These are phyloP conservation scores for Kwoniella mangroviensis DNA, from an alignment of 768 basidiomycete species.

Conservation along the genomic window DNA sequence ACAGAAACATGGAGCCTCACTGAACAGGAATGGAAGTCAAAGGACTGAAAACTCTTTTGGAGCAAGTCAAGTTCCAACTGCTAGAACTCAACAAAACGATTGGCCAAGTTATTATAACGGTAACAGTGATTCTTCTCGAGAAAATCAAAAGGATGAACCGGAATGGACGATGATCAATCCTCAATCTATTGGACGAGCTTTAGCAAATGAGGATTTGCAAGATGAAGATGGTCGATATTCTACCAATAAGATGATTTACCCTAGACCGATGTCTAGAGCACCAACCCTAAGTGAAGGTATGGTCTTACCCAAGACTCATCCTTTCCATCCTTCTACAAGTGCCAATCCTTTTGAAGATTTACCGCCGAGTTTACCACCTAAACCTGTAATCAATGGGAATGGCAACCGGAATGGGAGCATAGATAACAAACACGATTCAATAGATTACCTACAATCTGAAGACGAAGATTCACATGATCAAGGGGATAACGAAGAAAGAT, in stretches of 20 bases:
- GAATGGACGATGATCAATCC: conserved; percentile 32
- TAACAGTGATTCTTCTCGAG: background rate
- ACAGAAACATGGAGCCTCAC: conserved; percentile 32
- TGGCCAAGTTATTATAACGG: conserved; percentile 14
- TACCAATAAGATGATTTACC: conserved; percentile 28
- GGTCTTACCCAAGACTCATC: conserved; percentile 3
- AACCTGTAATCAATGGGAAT: background rate
- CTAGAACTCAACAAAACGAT: conserved; percentile 12
- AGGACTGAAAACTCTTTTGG: conserved; percentile 40
- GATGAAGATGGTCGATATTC: conserved; percentile 25
- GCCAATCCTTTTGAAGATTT: conserved; percentile 16
- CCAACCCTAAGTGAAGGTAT: conserved; percentile 40
- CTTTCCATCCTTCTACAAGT: conserved; percentile 6
- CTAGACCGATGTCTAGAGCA: conserved; percentile 48
- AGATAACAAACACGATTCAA: conserved; percentile 12
- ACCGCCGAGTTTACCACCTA: conserved; percentile 8
- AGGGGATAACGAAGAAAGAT: conserved; percentile 9
- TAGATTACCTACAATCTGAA: conserved; percentile 15
- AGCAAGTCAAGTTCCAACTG: conserved; percentile 29
- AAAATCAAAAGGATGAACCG: background rate
- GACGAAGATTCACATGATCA: background rate
- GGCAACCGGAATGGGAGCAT: background rate
- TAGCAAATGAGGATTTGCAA: conserved; percentile 1
- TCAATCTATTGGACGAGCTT: conserved; percentile 23
- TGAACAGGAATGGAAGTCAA: conserved; percentile 30